Evolutionary conservation across 306 rosid species (phyloP).

Genomic region (Quercus gilva): DNA sequence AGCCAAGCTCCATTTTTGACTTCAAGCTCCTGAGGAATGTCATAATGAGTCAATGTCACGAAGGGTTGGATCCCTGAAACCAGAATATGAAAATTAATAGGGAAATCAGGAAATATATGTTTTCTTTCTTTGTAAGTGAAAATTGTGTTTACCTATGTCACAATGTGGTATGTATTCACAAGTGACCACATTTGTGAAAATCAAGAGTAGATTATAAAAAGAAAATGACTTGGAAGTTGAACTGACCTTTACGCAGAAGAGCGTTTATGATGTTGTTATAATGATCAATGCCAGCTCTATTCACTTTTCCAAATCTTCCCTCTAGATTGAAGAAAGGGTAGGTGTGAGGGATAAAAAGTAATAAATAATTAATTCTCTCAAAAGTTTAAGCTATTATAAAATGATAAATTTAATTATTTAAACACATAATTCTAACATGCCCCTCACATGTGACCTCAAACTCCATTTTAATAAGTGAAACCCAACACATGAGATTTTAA

Average conservation of each 20-base stretch:
- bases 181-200: no score
- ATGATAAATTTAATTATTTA: no score
- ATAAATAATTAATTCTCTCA: no score
- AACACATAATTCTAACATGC: no score
- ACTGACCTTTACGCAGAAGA: slow-evolving; percentile 42
- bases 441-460: no score
- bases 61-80: slow-evolving; percentile 61
- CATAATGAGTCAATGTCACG: slow-evolving; percentile 66
- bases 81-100: background rate
- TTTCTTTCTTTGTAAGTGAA: background rate
- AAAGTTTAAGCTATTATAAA: no score
- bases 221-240: background rate
- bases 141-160: background rate
- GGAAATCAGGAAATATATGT: background rate
- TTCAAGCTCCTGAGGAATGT: slow-evolving; percentile 68
- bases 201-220: background rate
- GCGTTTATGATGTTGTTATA: slow-evolving; percentile 48
- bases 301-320: slow-evolving; percentile 65
- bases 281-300: slow-evolving; percentile 45
- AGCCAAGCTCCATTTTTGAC: slow-evolving; percentile 67
- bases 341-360: background rate
- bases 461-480: no score
- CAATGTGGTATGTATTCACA: background rate
- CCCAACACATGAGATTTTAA: no score
- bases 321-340: slow-evolving; percentile 31